Evolutionary conservation across 108 stramenopile species (phyloP).

Genomic region (Nitzschia sp.): DNA sequence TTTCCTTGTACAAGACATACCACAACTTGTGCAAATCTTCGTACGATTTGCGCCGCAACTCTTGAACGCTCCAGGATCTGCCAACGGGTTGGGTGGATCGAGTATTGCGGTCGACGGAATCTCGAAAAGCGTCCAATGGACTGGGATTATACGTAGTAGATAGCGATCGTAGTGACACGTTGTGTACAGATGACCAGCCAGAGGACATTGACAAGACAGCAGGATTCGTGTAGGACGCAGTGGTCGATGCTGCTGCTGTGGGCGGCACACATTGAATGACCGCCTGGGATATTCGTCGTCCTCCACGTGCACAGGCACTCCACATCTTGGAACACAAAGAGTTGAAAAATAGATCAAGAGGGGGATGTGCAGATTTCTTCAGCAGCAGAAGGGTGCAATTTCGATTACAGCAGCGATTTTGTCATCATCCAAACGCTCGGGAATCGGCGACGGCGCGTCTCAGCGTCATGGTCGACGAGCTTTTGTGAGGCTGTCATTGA

Average conservation of each 20-base stretch:
- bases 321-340: constrained; percentile 1
- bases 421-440: too few relatives aligned
- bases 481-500: too few relatives aligned
- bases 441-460: too few relatives aligned
- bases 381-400: too few relatives aligned
- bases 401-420: too few relatives aligned
- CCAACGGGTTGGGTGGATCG: constrained; percentile 71
- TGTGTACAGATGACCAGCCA: constrained; percentile 7
- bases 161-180: too few relatives aligned
- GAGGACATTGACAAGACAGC: not conserved
- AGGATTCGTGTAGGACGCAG: not conserved
- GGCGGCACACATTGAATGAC: not conserved
- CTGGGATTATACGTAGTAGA: constrained; percentile 24
- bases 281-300: not conserved
- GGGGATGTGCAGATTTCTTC: too few relatives aligned
- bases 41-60: constrained; percentile 87
- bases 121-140: constrained; percentile 81
- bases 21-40: constrained; percentile 92
- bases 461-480: too few relatives aligned
- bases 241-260: not conserved
- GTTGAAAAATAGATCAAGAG: too few relatives aligned
- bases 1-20: constrained; percentile 94
- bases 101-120: constrained; percentile 60
- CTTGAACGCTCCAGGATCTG: constrained; percentile 73
- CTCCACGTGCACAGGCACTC: not conserved